phyloP scores from a whole-genome alignment of 768 basidiomycete species.

The Suillus hirtellus region DNA sequence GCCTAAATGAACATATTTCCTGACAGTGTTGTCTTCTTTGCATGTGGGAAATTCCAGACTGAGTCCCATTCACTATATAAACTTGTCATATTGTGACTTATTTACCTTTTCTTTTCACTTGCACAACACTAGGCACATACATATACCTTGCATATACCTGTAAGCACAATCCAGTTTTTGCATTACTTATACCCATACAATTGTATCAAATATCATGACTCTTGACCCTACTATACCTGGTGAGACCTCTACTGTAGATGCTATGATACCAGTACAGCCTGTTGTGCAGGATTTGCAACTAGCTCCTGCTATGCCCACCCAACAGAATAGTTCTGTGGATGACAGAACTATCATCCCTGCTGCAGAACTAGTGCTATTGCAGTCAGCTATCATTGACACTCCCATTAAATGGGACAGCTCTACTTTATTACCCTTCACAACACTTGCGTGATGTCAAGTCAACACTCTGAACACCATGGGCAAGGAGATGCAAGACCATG shows the following conservation, averaged over 20 bases:
- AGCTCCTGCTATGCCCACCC: background rate
- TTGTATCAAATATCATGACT: background rate
- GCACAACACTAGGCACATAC: too few relatives aligned
- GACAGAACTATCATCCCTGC: background rate
- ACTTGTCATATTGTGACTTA: too few relatives aligned
- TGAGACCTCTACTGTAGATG: background rate
- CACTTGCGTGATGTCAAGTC: background rate
- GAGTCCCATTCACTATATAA: too few relatives aligned
- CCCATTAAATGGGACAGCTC: background rate
- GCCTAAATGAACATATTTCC: too few relatives aligned
- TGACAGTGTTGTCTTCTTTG: too few relatives aligned
- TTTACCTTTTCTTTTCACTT: too few relatives aligned
- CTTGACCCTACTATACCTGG: background rate
- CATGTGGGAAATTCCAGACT: too few relatives aligned
- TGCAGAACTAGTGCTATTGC: background rate
- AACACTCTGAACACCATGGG: constrained; percentile 4
- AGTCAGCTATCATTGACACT: background rate
- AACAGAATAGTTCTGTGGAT: too few relatives aligned
- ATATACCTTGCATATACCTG: too few relatives aligned
- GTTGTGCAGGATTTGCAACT: background rate
- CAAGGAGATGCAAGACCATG: background rate
- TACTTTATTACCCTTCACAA: constrained; percentile 4
- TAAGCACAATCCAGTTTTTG: too few relatives aligned
- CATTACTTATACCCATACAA: too few relatives aligned
- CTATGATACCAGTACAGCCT: background rate